Conservation (phyloP, 768 basidiomycete genomes). For the Gloeostereum incarnatum region DNA sequence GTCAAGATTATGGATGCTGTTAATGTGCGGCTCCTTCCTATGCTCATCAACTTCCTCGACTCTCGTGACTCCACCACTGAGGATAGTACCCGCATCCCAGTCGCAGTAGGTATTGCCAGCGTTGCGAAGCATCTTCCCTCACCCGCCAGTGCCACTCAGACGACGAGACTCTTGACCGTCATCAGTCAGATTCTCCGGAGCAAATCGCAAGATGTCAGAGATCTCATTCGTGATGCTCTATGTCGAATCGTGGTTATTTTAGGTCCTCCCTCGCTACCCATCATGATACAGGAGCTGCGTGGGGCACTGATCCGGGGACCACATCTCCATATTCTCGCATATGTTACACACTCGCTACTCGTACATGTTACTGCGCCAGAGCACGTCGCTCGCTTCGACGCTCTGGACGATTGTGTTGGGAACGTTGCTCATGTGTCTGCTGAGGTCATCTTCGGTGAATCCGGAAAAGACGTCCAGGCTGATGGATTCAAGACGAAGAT, state of each 20-base stretch:
- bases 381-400: constrained; percentile 40
- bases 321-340: constrained; percentile 88
- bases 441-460: constrained; percentile 91
- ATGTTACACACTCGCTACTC: constrained; percentile 72
- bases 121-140: constrained; percentile 76
- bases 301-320: constrained; percentile 83
- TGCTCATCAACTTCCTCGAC: constrained; percentile 72
- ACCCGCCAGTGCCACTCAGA: constrained; percentile 52
- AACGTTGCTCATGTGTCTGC: constrained; percentile 76
- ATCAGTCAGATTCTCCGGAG: constrained; percentile 89
- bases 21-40: constrained; percentile 66
- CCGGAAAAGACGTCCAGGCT: constrained; percentile 77
- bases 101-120: constrained; percentile 79
- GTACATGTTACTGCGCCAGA: constrained; percentile 68
- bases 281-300: constrained; percentile 73
- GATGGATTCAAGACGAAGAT: constrained; percentile 94
- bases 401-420: constrained; percentile 68
- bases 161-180: constrained; percentile 70
- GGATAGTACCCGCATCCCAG: constrained; percentile 79
- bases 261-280: constrained; percentile 65
- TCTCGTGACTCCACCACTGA: constrained; percentile 72
- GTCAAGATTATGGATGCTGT: constrained; percentile 67
- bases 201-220: constrained; percentile 86
- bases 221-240: constrained; percentile 75
- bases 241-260: constrained; percentile 68